These are phyloP conservation scores for Austroboletus novae-zelandiae DNA, from an alignment of 1,284 basidiomycete species.

Conservation along the genomic window DNA sequence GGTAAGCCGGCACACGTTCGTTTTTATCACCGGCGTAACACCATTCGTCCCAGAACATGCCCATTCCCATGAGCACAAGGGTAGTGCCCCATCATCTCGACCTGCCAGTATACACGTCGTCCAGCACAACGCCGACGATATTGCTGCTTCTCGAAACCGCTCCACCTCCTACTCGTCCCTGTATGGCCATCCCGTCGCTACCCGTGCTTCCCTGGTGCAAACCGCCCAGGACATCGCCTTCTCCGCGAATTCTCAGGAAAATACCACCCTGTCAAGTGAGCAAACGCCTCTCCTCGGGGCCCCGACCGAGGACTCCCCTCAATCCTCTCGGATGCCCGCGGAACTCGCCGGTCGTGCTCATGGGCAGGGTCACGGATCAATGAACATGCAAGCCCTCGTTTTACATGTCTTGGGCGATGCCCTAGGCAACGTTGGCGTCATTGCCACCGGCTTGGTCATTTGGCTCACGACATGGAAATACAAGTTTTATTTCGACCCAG, in stretches of 20 bases:
- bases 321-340: slow-evolving; percentile 15
- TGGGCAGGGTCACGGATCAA: slow-evolving; percentile 65
- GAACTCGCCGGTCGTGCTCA: slow-evolving; percentile 24
- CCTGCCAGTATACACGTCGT: slow-evolving; percentile 22
- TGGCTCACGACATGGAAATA: slow-evolving; percentile 79
- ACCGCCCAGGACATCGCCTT: slow-evolving; percentile 80
- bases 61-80: slow-evolving; percentile 54
- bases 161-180: slow-evolving; percentile 59
- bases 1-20: slow-evolving; percentile 48
- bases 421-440: slow-evolving; percentile 96
- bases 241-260: slow-evolving; percentile 29
- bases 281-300: slow-evolving; percentile 39
- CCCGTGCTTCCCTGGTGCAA: slow-evolving; percentile 84
- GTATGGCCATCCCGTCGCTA: slow-evolving; percentile 87
- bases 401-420: slow-evolving; percentile 97
- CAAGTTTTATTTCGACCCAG: slow-evolving; percentile 92
- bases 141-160: slow-evolving; percentile 37
- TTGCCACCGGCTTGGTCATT: slow-evolving; percentile 90
- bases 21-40: slow-evolving; percentile 4
- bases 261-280: slow-evolving; percentile 29
- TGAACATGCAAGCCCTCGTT: slow-evolving; percentile 98
- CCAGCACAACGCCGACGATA: slow-evolving; percentile 19
- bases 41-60: slow-evolving; percentile 56
- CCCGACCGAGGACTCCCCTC: slow-evolving; percentile 13
- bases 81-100: slow-evolving; percentile 31